These are phyloP conservation scores for Aspergillus sp. DNA, from an alignment of 2,329 filamentous ascomycete genomes.

Conservation along the genomic window DNA sequence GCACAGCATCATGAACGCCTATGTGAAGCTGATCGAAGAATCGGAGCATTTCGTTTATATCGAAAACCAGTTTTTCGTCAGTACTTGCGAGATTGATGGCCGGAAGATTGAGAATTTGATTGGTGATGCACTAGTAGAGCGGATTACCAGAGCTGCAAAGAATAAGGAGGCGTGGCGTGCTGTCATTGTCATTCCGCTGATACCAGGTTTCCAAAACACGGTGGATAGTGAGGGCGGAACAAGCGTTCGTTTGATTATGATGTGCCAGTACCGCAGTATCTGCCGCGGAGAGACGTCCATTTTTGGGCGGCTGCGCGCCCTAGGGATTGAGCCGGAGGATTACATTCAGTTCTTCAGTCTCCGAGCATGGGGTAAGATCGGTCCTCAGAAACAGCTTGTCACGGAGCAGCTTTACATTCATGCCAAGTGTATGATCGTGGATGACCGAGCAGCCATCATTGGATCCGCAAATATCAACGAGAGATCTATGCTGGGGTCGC, in stretches of 20 bases:
- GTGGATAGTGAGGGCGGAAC: conserved; percentile 93
- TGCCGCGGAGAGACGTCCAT: conserved; percentile 90
- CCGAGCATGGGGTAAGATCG: conserved; percentile 88
- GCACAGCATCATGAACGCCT: conserved; percentile 93
- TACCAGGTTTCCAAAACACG: conserved; percentile 98
- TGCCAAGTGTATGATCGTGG: conserved; percentile 93
- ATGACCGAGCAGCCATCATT: conserved; percentile 89
- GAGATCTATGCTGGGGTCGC: conserved; percentile 85
- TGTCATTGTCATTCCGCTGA: conserved; percentile 85
- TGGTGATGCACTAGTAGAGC: conserved; percentile 89
- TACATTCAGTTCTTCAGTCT: conserved; percentile 95
- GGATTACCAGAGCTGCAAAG: conserved; percentile 78
- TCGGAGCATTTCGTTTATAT: conserved; percentile 98
- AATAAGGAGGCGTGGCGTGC: conserved; percentile 89
- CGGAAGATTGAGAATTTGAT: conserved; percentile 90
- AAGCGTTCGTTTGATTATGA: conserved; percentile 92
- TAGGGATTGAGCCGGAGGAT: conserved; percentile 86
- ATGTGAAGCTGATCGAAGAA: conserved; percentile 89
- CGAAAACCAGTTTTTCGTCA: conserved; percentile 98
- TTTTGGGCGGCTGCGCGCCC: conserved; percentile 76
- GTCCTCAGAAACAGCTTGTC: conserved; percentile 75
- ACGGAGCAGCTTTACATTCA: conserved; percentile 98
- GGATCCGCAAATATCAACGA: conserved; percentile 99
- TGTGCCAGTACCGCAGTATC: conserved; percentile 95
- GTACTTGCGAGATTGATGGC: conserved; percentile 82